A percentile compares a stretch with the other conserved stretches of the same genome.
phyloP scores from a whole-genome alignment of 108 stramenopile species.

The Conticribra weissflogii region DNA sequence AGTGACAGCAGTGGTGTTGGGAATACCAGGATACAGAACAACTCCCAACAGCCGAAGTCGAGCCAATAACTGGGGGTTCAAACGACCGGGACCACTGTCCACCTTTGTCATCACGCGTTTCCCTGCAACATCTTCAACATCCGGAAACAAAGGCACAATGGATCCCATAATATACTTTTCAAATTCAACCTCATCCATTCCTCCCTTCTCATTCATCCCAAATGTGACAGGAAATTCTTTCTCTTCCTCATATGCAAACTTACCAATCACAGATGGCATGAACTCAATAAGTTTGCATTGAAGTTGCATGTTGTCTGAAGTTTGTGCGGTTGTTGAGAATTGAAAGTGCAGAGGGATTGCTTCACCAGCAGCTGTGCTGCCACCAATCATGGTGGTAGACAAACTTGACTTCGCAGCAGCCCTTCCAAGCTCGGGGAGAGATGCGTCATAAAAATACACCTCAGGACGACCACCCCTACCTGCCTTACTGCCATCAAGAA shows the following conservation, averaged over 20 bases:
- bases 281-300: neutral
- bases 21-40: neutral
- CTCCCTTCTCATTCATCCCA: neutral
- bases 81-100: slow-evolving; percentile 5
- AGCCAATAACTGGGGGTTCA: neutral
- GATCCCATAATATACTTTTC: neutral
- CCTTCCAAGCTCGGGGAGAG: neutral
- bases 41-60: neutral
- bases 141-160: slow-evolving; percentile 19
- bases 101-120: slow-evolving; percentile 10
- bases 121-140: slow-evolving; percentile 7
- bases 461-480: neutral
- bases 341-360: neutral
- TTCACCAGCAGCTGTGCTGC: neutral
- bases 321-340: neutral
- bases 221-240: neutral
- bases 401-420: neutral
- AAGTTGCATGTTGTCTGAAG: neutral
- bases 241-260: neutral
- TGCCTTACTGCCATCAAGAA: neutral
- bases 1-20: neutral
- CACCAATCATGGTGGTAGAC: neutral
- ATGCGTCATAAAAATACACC: neutral
- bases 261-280: neutral
- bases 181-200: neutral